Evolutionary conservation across 2,329 filamentous ascomycete species (phyloP), one percentile per base, ranked within the genome.

Genomic region (Ceratocystis ficicola): DNA sequence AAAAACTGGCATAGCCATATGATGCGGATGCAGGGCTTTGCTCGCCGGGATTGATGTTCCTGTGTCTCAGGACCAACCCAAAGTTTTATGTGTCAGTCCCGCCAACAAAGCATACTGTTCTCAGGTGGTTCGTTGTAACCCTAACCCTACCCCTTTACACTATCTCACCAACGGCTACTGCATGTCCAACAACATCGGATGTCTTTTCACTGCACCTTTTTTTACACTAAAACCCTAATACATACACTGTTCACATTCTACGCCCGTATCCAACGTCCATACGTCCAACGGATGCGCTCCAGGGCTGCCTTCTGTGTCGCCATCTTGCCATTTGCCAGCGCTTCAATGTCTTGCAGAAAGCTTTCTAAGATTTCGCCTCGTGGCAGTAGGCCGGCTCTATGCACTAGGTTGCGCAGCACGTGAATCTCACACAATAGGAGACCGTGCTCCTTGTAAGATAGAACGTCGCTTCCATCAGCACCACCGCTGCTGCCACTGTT

Each of bases 381-480:
- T 70, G 97, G 83, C 50, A 91, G 76, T 25, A 77, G 79, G 28
- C 70, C 70, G 15, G 75, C 73, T 30, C 63, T 46, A 63, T 79
- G 79, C 1, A 87, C 87, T 57, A 88, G 81, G 70, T 83, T 83
- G 59, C 91, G 84, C 64, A 99, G 78, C 36, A 91, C 81, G 71
- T 97, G 91, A 3, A 93, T 87, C 74, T 99, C 93, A 73, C 90
- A 95, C 3, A 99, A 80, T 52, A 99, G 77, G 67, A 96, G 78
- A 1, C 94, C 94, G 71, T 96, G 90, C 71, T 97, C 91, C 75
- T 93, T 95, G 78, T 96, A 96, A 1, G 87, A 87, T 62, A 97
- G 79, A 68, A 93, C 82, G 61, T 81, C 89, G 72, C 86, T 87
- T 15, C 52, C 52, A 28, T 25, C 30, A 28, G 5, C 30, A n/a